phyloP scores from a whole-genome alignment of 768 basidiomycete genomes.

The Agaricus blazei region DNA sequence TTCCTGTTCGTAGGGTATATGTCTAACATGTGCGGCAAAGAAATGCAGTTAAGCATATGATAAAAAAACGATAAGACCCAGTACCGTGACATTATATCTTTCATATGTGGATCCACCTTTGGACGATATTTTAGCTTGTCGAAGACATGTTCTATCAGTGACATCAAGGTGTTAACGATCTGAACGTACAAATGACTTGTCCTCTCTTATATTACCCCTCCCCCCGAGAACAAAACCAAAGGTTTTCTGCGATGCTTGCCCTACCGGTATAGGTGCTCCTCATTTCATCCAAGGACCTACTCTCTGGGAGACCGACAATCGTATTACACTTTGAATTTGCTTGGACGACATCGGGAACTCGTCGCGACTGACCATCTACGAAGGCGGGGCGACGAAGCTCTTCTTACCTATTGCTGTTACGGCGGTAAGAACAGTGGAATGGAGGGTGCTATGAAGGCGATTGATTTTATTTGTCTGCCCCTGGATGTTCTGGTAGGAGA shows the following conservation, averaged over 20 bases:
- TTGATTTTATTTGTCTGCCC: no score
- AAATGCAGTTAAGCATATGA: no score
- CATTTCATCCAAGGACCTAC: conserved; percentile 4
- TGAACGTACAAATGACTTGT: conserved; percentile 24
- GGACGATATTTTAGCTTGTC: background rate
- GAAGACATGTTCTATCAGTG: no score
- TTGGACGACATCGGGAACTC: conserved; percentile 23
- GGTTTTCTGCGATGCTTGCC: conserved; percentile 19
- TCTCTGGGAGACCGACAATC: conserved; percentile 25
- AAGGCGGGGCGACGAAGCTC: background rate
- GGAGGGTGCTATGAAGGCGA: no score
- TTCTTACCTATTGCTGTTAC: background rate
- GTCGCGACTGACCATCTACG: background rate
- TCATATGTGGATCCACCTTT: conserved; percentile 1
- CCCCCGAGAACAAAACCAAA: conserved; percentile 23
- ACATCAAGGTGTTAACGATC: background rate
- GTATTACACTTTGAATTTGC: conserved; percentile 40
- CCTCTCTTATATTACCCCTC: conserved; percentile 19
- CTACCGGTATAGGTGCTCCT: conserved; percentile 25
- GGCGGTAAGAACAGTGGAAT: no score
- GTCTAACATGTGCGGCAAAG: no score
- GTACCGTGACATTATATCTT: background rate
- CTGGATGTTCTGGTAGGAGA: no score
- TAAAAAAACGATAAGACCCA: no score
- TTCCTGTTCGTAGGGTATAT: no score